These are phyloP conservation scores for Neopestalotiopsis sp. DNA, from an alignment of 2,329 filamentous ascomycete species.

Conservation along the genomic window DNA sequence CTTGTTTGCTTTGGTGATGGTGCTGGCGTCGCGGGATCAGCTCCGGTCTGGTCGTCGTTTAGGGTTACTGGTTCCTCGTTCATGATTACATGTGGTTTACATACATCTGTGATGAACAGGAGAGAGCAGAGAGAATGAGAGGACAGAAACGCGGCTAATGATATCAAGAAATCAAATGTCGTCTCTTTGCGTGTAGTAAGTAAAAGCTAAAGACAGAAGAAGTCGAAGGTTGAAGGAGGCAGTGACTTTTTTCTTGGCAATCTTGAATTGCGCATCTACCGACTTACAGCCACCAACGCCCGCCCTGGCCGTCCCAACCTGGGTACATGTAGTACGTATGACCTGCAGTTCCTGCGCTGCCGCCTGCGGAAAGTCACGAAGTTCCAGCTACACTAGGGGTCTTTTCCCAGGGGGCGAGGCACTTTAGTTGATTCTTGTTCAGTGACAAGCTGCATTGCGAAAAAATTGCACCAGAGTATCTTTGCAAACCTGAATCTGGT, in stretches of 20 bases:
- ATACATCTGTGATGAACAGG: neutral
- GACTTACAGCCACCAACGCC: neutral
- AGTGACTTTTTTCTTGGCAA: slow-evolving; percentile 4
- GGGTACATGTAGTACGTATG: neutral
- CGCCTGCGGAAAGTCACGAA: neutral
- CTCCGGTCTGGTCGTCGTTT: slow-evolving; percentile 14
- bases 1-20: slow-evolving; percentile 20
- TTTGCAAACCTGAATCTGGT: neutral
- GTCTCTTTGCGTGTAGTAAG: neutral
- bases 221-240: slow-evolving; percentile 3
- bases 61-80: slow-evolving; percentile 15
- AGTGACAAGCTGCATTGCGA: neutral
- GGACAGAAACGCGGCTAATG: neutral
- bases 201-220: slow-evolving; percentile 4
- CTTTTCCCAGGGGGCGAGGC: neutral
- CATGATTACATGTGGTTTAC: slow-evolving; percentile 16
- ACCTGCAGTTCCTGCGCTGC: neutral
- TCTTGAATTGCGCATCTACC: slow-evolving; percentile 8
- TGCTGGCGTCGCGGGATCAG: slow-evolving; percentile 16
- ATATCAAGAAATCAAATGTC: neutral
- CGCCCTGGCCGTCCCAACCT: neutral
- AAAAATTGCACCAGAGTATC: neutral
- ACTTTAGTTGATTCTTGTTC: neutral
- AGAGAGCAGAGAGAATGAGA: neutral
- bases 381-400: neutral